Base-by-base conservation (phyloP, 345 rosid genomes). In the Fremontodendron californicum region DNA sequence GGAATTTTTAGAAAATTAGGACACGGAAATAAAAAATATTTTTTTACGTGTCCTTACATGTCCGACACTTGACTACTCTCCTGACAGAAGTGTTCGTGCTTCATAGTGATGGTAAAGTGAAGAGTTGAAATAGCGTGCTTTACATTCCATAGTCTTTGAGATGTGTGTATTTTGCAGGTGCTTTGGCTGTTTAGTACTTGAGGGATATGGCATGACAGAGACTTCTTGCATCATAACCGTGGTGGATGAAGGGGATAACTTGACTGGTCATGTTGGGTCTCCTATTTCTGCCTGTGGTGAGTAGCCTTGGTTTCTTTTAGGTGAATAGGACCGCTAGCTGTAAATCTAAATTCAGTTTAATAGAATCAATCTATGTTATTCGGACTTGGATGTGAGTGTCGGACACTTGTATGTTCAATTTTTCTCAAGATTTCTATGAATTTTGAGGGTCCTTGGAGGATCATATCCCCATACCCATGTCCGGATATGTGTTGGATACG, bases 161-260 rank as follows among this genome's bases (percentile, higher is more conserved):
- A 19, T 3, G 0, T 19, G 48, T 49, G 16, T 18, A 71, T 62
- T 73, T 49, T 33, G 66, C 87, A 94, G 98, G 84, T 94, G 98
- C 86, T 94, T 94, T 88, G 97, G 96, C 51, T 91, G 98, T 80
- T 77, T 82, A 77, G 90, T 94, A 73, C 70, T 85, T 77, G 97
- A 94, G 85, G 98, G 97, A 54, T 94, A 93, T 80, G 97, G 97
- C 81, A 88, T 94, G 98, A 94, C 97, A 18, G 97, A 94, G 87
- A 91, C 97, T 61, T 87, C 94, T 61, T 84, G 92, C 81, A 40
- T 93, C 75, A 88, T 90, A 81, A 87, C 88, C 81, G 27, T 83
- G 75, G 82, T 83, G 83, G 93, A 93, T 70, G 85, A 81, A 74
- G 92, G 93, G 23, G 97, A 94, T 82, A 84, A 61, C 69, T 84